Conservation (phyloP, 148 eudicot genomes). For the Amaranthus hypochondriacus region DNA sequence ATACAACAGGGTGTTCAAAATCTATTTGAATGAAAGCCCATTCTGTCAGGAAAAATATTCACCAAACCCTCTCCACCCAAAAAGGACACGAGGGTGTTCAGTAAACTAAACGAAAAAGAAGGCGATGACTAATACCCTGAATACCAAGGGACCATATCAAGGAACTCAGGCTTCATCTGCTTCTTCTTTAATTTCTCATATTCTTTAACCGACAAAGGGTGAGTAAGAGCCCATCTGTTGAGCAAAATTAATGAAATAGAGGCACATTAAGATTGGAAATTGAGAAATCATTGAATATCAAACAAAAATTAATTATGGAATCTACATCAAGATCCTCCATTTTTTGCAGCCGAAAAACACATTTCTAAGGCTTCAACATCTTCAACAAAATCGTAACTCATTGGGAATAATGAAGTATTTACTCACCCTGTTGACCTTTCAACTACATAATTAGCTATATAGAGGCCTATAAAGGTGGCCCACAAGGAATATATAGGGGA, state of each 20-base stretch:
- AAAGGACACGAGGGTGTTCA: neutral
- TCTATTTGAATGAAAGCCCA: neutral
- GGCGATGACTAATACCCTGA: slow-evolving; percentile 61
- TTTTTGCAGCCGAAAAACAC: neutral
- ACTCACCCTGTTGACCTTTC: slow-evolving; percentile 98
- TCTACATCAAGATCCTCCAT: neutral
- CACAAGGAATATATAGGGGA: slow-evolving; percentile 98
- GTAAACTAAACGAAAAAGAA: slow-evolving; percentile 7
- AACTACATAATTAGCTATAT: slow-evolving; percentile 91
- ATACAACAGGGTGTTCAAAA: slow-evolving; percentile 2
- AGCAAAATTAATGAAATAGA: slow-evolving; percentile 13
- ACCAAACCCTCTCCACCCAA: neutral
- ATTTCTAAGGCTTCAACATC: neutral
- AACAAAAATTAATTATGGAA: neutral
- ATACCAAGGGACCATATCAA: slow-evolving; percentile 99
- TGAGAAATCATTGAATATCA: neutral
- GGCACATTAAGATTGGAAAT: neutral
- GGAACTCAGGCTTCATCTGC: slow-evolving; percentile 78
- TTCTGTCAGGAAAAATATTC: neutral
- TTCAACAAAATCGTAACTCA: too few species aligned
- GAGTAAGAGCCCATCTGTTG: slow-evolving; percentile 99
- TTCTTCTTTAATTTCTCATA: slow-evolving; percentile 63
- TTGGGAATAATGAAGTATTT: neutral
- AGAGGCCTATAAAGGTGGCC: slow-evolving; percentile 98
- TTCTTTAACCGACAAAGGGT: slow-evolving; percentile 74